Evolutionary conservation across 305 asterid genomes (phyloP), one percentile per base, ranked within the genome.

Genomic region (Caryopteris hybrid): DNA sequence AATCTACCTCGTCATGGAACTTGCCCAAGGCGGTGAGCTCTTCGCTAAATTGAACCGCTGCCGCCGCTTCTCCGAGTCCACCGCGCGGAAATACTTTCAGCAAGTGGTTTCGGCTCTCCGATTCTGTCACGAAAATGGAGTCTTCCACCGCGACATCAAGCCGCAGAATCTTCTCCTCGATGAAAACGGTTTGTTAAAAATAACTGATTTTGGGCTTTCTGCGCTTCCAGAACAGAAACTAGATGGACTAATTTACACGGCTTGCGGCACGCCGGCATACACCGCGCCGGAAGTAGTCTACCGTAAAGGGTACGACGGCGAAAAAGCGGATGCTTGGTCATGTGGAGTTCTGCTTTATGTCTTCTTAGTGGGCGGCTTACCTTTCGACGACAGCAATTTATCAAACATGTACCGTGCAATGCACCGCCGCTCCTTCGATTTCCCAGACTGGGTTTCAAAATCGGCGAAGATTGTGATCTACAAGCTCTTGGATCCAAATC

Each of bases 311-410:
- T 93, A 91, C 59, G 91, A 88, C 45, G 99, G 97, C 9, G 80
- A 83, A 13, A 91, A 85, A 76, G 96, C 97, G 4, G 99, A 93
- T 61, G 96, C 96, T 0, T 93, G 99, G 99, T 93, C 99, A 0
- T 93, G 97, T 57, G 99, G 99, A 1, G 86, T 87, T 11, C 78
- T 93, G 0, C 74, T 93, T 13, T 91, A 85, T 53, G 80, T 70
- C 1, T 88, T 93, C 69, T 69, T 91, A 4, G 88, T 81, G 1
- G 97, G 99, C 0, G 17, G 72, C 41, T 78, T 87, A 1, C 96
- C 97, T 0, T 93, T 88, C 9, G 96, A 87, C 43, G 99, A 91
- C 6, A 61, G 84, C 63, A 88, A 91, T 74, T 66, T 91, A 50
- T 63, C 88, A 0, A 77, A 36, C 68, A 87, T 93, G 99, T 85